phyloP scores from a whole-genome alignment of 257 asterid genomes.

The Perilla frutescens region DNA sequence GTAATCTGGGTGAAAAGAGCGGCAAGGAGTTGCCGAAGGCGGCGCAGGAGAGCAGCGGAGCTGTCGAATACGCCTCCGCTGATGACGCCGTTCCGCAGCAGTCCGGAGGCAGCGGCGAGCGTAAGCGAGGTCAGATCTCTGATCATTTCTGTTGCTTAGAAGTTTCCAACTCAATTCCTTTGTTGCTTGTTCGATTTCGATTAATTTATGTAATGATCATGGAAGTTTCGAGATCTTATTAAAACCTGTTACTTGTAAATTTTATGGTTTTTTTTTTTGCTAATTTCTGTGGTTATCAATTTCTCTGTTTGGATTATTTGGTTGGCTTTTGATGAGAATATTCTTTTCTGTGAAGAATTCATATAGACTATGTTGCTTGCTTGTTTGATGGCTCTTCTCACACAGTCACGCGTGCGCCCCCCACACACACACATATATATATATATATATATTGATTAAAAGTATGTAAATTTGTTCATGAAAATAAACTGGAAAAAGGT shows the following conservation, averaged over 20 bases:
- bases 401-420: too few relatives aligned
- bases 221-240: background rate
- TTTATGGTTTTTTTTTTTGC: background rate
- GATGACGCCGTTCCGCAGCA: conserved; percentile 65
- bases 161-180: background rate
- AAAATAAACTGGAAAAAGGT: background rate
- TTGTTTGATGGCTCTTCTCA: background rate
- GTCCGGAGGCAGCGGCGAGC: conserved; percentile 58
- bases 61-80: conserved; percentile 70
- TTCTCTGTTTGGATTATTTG: background rate
- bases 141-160: conserved; percentile 9
- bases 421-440: too few relatives aligned
- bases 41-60: conserved; percentile 38
- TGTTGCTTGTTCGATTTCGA: background rate
- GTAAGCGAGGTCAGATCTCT: conserved; percentile 83
- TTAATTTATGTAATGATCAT: conserved; percentile 4
- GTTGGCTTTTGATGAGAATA: background rate
- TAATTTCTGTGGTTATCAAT: background rate
- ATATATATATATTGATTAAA: too few relatives aligned
- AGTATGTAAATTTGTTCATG: background rate
- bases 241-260: too few relatives aligned
- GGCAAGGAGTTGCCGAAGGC: conserved; percentile 44
- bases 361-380: background rate
- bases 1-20: conserved; percentile 28
- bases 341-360: background rate